Evolutionary conservation across 768 basidiomycete genomes (phyloP), one percentile per base, ranked within the genome.

Genomic region (Coprinopsis sp.): DNA sequence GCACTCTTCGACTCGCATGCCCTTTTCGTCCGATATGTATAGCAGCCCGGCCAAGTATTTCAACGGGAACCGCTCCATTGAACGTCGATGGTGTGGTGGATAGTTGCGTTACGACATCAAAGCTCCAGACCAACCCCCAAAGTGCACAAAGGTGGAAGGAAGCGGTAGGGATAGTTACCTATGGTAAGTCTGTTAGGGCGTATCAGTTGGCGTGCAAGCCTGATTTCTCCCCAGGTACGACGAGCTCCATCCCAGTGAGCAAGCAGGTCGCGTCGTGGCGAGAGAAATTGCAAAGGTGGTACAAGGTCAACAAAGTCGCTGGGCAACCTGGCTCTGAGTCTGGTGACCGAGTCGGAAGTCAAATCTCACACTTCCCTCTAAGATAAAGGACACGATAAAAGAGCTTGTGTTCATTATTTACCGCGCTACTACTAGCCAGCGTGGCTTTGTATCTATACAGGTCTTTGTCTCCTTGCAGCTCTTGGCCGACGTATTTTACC

Each of bases 1-100:
- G 82, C 74, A 1, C 58, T 79, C 1, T 84, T 84, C 52, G 79
- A 84, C 57, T 80, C 82, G 3, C 71, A 82, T 56, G 67, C 67
- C 2, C 67, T 84, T 24, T 82, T 84, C 58, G 59, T n/a, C 70
- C 14, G 81, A 84, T 54, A 82, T 85, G 63, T 69, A 71, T 52
- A 59, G 64, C 21, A 58, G 73, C 46, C 82, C 83, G 1, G 52
- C 60, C 6, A 51, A 57, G 3, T 84, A 83, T 59, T 61, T 84
- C 25, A 85, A 84, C 49, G 82, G n/a, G 82, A 6, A 84, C 81
- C 0, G 80, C 71, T 0, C 78, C 81, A 11, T 58, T 76, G 38
- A 83, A 84, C 51, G 72, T 78, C 21, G 82, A 77, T 0, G 76
- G 79, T 0, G 67, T 71, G 19, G 64, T 77, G 30, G 55, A 71